Evolutionary conservation across 176 grass and related monocot genomes (phyloP).

Genomic region (Puccinellia tenuiflora): DNA sequence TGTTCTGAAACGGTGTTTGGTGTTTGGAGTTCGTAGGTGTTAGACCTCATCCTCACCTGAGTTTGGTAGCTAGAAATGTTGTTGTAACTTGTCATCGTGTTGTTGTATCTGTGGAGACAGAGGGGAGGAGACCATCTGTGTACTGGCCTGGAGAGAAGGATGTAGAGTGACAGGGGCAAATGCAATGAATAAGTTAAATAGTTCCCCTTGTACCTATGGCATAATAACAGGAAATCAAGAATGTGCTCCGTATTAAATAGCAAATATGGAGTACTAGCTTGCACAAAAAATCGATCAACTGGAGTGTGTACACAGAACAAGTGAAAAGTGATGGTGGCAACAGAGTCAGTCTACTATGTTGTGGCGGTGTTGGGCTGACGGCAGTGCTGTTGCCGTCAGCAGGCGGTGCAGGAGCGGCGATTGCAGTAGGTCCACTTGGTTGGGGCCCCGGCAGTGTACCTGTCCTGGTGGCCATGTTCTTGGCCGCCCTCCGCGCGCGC

Average conservation of each 20-base stretch:
- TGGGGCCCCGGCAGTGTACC: slow-evolving; percentile 27
- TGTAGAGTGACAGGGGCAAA: background rate
- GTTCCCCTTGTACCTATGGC: background rate
- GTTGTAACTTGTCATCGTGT: background rate
- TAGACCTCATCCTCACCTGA: background rate
- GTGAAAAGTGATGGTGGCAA: background rate
- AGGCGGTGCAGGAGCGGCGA: slow-evolving; percentile 9
- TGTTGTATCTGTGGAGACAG: background rate
- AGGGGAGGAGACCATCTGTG: background rate
- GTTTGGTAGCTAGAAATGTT: background rate
- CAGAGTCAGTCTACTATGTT: background rate
- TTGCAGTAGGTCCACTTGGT: slow-evolving; percentile 28
- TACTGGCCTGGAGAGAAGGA: too few relatives aligned
- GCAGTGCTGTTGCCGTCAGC: background rate
- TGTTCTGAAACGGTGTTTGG: background rate
- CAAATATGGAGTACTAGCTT: too few relatives aligned
- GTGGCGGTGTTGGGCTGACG: background rate
- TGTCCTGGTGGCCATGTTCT: slow-evolving; percentile 43
- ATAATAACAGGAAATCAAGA: background rate
- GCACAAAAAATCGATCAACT: background rate
- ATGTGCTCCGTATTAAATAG: background rate
- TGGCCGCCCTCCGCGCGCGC: slow-evolving; percentile 17
- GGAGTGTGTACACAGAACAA: background rate
- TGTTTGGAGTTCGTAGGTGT: too few relatives aligned
- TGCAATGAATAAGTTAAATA: background rate